Evolutionary conservation across 2,329 filamentous ascomycete genomes (phyloP), one percentile per base, ranked within the genome.

Genomic region (Calonectria henricotiae): DNA sequence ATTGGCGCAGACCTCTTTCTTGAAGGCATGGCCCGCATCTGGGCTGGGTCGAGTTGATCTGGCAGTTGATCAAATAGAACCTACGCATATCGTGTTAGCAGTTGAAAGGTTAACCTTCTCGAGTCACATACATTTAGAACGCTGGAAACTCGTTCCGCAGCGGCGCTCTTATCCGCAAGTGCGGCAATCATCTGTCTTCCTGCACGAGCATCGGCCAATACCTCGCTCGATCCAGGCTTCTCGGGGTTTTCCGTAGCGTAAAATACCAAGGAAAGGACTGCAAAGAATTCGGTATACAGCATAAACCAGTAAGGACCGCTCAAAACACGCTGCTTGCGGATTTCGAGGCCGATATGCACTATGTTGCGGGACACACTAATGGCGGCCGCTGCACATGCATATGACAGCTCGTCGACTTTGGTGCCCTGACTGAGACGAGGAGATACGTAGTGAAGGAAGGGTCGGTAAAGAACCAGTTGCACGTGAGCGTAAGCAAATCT

Each of bases 291-390:
- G 2, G 93, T 94, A 79, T 94, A 96, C 79, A 96, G 90, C 74
- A 93, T 93, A 78, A 96, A 96, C 94, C 94, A 96, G 81, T 94
- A 95, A 0, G 93, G 92, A 0, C 94, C 94, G 71, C 92, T 92
- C n/a, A 96, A 85, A 7, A 94, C 85, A 4, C 91, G 89, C 76
- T 92, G 89, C 78, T 91, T 92, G 74, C 92, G 91, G 85, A 95
- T 95, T 77, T 95, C 92, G 25, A 90, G 88, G 5, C 92, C 92
- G 69, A 96, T 94, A 77, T 95, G 93, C 39, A 96, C 89, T 71
- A 96, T 94, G 77, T 96, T 93, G 4, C 87, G 86, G 11, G 89
- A 89, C 13, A 95, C 86, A 69, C 87, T 91, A 64, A 91, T 87
- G 2, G 88, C 89, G 0, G 88, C 88, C 1, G 89, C 86, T 2